Percentiles rank a stretch among this genome's conserved stretches.
Conservation (phyloP, 2,329 filamentous ascomycete genomes). For the Epicoccum sorghinum region DNA sequence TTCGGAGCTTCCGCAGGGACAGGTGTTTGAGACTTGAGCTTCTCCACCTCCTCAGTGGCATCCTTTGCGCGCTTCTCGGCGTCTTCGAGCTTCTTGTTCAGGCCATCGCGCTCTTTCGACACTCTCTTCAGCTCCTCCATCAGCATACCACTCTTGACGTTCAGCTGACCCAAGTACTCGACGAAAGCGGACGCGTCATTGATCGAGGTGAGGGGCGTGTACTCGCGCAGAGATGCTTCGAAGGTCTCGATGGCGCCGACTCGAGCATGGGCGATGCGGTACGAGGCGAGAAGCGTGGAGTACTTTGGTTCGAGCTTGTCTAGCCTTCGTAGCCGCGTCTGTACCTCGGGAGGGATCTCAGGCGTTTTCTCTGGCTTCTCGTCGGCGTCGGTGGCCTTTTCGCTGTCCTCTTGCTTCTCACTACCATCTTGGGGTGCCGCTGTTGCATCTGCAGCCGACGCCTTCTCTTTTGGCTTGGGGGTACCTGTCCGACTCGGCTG, state of each 20-base stretch:
- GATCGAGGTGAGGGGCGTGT: constrained; percentile 90
- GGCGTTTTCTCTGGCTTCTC: constrained; percentile 40
- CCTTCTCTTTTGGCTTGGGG: constrained; percentile 57
- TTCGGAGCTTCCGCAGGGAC: constrained; percentile 22
- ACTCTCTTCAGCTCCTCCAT: constrained; percentile 92
- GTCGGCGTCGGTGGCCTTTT: constrained; percentile 34
- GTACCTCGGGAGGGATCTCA: constrained; percentile 76
- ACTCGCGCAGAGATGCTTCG: constrained; percentile 86
- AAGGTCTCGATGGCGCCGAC: constrained; percentile 91
- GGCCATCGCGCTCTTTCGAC: constrained; percentile 77
- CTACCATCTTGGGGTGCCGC: constrained; percentile 29
- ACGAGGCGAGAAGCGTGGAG: constrained; percentile 65
- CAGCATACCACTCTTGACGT: constrained; percentile 86
- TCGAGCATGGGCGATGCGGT: constrained; percentile 86
- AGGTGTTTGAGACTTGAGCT: constrained; percentile 51
- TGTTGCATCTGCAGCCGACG: constrained; percentile 28
- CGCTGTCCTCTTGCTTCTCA: constrained; percentile 43
- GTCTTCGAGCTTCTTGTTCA: constrained; percentile 77
- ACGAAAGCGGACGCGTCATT: constrained; percentile 81
- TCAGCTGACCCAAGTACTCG: constrained; percentile 89
- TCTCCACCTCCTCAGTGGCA: constrained; percentile 68
- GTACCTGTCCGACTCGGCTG: constrained; percentile 67
- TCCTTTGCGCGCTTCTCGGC: constrained; percentile 67
- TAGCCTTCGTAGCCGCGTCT: constrained; percentile 78
- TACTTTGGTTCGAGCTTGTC: constrained; percentile 90